Evolutionary conservation across 2,329 filamentous ascomycete genomes (phyloP), one percentile per base, ranked within the genome.

Genomic region (Pseudopithomyces maydicus): DNA sequence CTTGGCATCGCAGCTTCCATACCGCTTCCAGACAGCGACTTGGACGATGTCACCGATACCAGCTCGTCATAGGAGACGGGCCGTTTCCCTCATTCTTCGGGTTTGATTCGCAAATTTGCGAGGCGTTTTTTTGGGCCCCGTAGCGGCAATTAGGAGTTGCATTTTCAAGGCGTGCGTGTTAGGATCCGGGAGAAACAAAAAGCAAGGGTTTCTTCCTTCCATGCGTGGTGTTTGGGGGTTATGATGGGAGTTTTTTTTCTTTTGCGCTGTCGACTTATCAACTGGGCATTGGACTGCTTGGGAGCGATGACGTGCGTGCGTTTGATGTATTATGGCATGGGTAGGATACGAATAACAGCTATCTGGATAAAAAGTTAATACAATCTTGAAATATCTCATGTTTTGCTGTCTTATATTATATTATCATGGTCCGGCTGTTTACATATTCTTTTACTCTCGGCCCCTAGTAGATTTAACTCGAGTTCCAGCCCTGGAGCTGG

Each of bases 11-110:
- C 6, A 6, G n/a, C 45, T 10, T 23, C 17, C 22, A 42, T 8
- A 14, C 22, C 41, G 17, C 41, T 43, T 10, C 41, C 44, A 3
- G 23, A 53, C 11, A 48, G 44, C 4, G 56, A 55, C 15, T 36
- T 56, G 6, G 57, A 57, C 17, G 57, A 54, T 36, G 57, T 42
- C 14, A 53, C 48, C 11, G 53, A 60, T 36, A 38, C 19, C 19
- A 60, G 54, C 43, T 55, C 44, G 32, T 51, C 42, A 38, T 58
- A 53, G 46, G 23, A 15, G 23, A 29, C 36, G 41, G 8, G 49
- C 39, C 22, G 17, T 12, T 54, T 51, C 36, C 19, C 23, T n/a
- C 51, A 41, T 42, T 50, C n/a, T 20, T n/a, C 41, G 7, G 11
- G 7, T 19, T 36, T 57, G 17, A 46, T 50, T 57, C 23, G 39